A percentile compares a stretch with the other conserved stretches of the same genome.
Evolutionary conservation across 1,139 yeast species (phyloP).

Genomic region (Hanseniaspora sp.): DNA sequence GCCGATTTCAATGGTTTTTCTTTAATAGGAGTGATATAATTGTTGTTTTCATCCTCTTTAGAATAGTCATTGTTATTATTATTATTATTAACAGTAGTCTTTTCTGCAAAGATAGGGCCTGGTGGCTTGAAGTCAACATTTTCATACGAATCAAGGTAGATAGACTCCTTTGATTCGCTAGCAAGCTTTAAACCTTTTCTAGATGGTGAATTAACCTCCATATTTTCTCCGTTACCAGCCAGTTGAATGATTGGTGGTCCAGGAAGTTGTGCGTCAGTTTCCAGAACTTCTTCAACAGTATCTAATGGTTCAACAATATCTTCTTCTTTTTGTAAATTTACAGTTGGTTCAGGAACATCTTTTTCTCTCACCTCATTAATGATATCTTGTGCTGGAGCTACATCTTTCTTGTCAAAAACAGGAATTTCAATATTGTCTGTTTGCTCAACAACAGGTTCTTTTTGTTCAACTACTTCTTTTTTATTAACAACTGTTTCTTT

Average conservation of each 20-base stretch:
- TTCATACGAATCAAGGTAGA: slow-evolving; percentile 1
- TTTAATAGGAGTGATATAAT: background rate
- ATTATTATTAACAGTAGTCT: background rate
- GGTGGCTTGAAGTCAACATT: background rate
- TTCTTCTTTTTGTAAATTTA: background rate
- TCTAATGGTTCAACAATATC: slow-evolving; percentile 5
- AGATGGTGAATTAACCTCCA: background rate
- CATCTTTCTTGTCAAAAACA: background rate
- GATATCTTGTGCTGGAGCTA: background rate
- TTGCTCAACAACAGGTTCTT: no score
- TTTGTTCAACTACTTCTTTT: no score
- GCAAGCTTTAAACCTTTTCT: background rate
- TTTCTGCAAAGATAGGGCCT: background rate
- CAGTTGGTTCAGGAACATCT: background rate
- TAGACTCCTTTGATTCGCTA: slow-evolving; percentile 2
- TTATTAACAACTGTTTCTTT: no score
- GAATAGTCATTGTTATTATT: background rate
- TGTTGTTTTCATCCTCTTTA: no score
- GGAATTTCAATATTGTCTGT: background rate
- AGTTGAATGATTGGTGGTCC: slow-evolving; percentile 4
- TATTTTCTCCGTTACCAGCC: background rate
- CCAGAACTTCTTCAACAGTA: background rate
- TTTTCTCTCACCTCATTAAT: background rate
- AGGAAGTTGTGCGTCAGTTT: background rate
- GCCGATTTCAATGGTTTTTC: slow-evolving; percentile 11